Base-by-base conservation (phyloP, 768 basidiomycete species). In the Pholiota conissans region DNA sequence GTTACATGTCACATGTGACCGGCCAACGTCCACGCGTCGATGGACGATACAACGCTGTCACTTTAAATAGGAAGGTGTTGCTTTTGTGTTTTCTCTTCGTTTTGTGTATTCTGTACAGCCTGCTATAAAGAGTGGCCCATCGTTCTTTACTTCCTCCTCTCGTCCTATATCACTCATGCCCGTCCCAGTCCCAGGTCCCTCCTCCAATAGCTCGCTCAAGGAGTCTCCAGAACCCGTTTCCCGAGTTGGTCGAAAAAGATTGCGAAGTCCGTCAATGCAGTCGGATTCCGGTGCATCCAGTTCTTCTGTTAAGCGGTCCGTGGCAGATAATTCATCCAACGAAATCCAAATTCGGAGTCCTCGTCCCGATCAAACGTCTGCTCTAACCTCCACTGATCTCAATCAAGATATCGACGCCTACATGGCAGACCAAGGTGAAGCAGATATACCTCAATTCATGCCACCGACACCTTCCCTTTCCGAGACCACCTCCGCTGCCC, bases 281-380 rank as follows among this genome's bases (percentile, higher is more conserved):
- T 90, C 90, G 46, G 83, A 85, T 68, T 90, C 89, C 49, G 83
- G 83, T 64, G 76, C 80, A 55, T 85, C 86, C 57, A 83, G 82
- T 26, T 85, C 89, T 24, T 93, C 90, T 27, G 76, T 85, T 59
- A 95, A 95, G 77, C 87, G 93, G 61, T 82, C 90, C 18, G 84
- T 83, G 55, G 90, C 91, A 22, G 89, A 91, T 68, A 84, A 80
- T 49, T 79, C 80, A 59, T 67, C 78, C 58, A 71, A 74, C 57
- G 78, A 83, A 59, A 70, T 73, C 49, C 59, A 65, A 42, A 52
- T 70, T 62, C 73, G 73, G 60, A 76, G 73, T 58, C 73, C 74
- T 40, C 72, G 68, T 55, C 59, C 73, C 42, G 79, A 81, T 68
- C 75, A 79, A 61, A 67, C 76, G 64, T 77, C 67, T 60, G 74